Evolutionary conservation across 305 asterid genomes (phyloP), one percentile per base, ranked within the genome.

Genomic region (Galium porrigens): DNA sequence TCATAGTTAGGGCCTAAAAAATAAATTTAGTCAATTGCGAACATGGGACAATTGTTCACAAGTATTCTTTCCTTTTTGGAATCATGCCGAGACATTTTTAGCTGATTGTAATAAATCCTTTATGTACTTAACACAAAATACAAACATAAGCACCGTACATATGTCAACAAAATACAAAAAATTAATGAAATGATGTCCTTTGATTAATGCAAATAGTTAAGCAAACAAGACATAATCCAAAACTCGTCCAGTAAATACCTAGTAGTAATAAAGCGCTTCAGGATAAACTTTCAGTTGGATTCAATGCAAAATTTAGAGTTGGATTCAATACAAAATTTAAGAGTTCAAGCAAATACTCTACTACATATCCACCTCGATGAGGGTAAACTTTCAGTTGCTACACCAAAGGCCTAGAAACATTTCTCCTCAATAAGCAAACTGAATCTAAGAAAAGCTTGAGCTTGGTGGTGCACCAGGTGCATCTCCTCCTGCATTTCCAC

Each of bases 391-490:
- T 59, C 48, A 51, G 33, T 2, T 32, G 58, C 65, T 41, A 39
- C n/a, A 42, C 51, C 39, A 32, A 20, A 15, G 18, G 44, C 61
- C 33, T 34, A 27, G 58, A 46, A 44, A 46, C 34, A 59, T 37
- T 52, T 59, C 53, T 48, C 54, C 54, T n/a, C 4, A 20, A 29
- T 10, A 12, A 27, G 12, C 14, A 44, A 33, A 15, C 32, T 18
- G 0, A 55, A 53, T 56, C 37, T 72, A 78, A 49, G 80, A 70
- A 66, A 68, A 69, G 74, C 75, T 75, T 75, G 87, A 87, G 66
- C 97, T 85, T 42, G 94, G 82, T 51, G 97, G 94, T 65, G 95
- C 88, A 6, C 54, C 54, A 1, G 54, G 54, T 48, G 54, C 25
- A 0, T 48, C 54, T n/a, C 54, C 54, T 15, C 54, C 54, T 1